Conservation (phyloP, 192 early-diverging fungal species). For the Gorgonomyces haynaldii region DNA sequence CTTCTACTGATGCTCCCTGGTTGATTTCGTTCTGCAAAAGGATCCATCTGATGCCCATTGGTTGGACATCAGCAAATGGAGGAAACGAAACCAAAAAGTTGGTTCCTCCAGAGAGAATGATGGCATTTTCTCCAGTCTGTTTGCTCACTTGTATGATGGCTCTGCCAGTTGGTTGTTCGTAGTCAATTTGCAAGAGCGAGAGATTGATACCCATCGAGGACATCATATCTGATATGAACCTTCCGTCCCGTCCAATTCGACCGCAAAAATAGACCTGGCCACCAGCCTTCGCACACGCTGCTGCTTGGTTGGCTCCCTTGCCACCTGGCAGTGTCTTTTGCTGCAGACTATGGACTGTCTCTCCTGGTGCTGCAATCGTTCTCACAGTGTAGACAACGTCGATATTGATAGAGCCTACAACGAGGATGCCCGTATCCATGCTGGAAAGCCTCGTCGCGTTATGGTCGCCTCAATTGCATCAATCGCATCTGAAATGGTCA, state of each 20-base stretch:
- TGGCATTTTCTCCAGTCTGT: slow-evolving; percentile 68
- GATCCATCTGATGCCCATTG: slow-evolving; percentile 47
- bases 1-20: slow-evolving; percentile 9
- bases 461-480: too few relatives aligned
- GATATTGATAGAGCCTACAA: slow-evolving; percentile 67
- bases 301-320: slow-evolving; percentile 83
- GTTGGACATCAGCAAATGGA: slow-evolving; percentile 20
- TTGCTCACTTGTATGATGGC: slow-evolving; percentile 76
- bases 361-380: slow-evolving; percentile 53
- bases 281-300: slow-evolving; percentile 68
- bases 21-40: slow-evolving; percentile 83
- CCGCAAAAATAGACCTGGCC: slow-evolving; percentile 61
- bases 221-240: slow-evolving; percentile 63
- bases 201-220: slow-evolving; percentile 53
- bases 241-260: slow-evolving; percentile 71
- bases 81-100: slow-evolving; percentile 30
- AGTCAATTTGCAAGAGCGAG: slow-evolving; percentile 36
- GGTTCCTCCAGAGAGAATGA: slow-evolving; percentile 71
- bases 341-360: slow-evolving; percentile 32
- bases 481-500: too few relatives aligned
- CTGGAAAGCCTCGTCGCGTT: background rate
- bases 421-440: slow-evolving; percentile 11
- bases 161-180: slow-evolving; percentile 53
- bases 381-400: slow-evolving; percentile 67
- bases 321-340: slow-evolving; percentile 54